Conservation (phyloP, 1,284 basidiomycete species). For the Amylostereum chailletii region DNA sequence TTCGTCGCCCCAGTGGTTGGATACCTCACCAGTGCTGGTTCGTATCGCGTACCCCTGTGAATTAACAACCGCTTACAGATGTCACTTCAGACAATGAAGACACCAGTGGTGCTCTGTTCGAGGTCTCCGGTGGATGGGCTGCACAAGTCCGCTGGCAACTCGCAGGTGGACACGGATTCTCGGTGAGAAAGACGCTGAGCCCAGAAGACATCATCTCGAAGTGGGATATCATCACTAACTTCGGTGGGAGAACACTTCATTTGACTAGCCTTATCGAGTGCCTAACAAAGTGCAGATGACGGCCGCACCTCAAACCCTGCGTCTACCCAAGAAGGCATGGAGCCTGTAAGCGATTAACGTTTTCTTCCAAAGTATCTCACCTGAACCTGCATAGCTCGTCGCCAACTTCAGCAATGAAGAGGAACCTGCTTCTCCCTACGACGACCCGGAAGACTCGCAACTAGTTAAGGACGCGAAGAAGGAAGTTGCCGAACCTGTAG, state of each 20-base stretch:
- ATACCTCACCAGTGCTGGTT: constrained; percentile 78
- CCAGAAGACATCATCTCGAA: constrained; percentile 75
- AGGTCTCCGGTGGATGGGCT: constrained; percentile 89
- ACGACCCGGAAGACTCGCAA: constrained; percentile 80
- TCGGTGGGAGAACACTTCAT: constrained; percentile 43
- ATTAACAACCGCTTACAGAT: constrained; percentile 4
- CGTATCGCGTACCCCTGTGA: constrained; percentile 4
- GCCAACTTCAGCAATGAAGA: constrained; percentile 71
- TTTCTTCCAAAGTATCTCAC: not conserved
- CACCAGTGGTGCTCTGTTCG: constrained; percentile 76
- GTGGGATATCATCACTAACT: constrained; percentile 79
- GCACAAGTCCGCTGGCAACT: constrained; percentile 93
- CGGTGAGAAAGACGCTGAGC: constrained; percentile 61
- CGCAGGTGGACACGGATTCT: constrained; percentile 83
- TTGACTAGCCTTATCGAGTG: constrained; percentile 2
- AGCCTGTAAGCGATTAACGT: constrained; percentile 36
- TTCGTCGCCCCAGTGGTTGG: constrained; percentile 90
- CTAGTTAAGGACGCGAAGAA: constrained; percentile 82
- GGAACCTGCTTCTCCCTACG: constrained; percentile 43
- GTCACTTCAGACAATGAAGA: constrained; percentile 51
- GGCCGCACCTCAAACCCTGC: constrained; percentile 73
- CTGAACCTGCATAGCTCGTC: constrained; percentile 42
- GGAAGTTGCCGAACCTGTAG: constrained; percentile 40
- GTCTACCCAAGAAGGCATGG: constrained; percentile 64
- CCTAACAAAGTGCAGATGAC: constrained; percentile 39